Evolutionary conservation across 163 green algal genomes (phyloP).

Genomic region (Scenedesmus sp.): DNA sequence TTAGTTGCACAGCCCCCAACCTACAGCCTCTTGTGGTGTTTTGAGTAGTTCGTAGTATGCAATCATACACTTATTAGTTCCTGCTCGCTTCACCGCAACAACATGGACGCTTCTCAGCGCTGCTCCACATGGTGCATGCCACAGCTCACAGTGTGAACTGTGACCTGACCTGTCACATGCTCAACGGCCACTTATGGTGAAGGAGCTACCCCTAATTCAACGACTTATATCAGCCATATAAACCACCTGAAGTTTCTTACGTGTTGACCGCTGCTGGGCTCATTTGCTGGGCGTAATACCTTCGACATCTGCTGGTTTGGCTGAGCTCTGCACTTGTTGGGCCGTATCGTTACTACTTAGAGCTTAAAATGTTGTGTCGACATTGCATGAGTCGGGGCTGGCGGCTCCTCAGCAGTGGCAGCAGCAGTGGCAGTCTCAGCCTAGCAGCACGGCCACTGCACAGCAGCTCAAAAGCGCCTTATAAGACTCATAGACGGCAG

Average conservation of each 20-base stretch:
- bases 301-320: neutral
- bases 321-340: neutral
- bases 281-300: neutral
- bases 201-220: no score
- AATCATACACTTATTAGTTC: no score
- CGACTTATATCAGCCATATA: neutral
- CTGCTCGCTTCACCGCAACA: neutral
- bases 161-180: neutral
- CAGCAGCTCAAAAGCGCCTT: neutral
- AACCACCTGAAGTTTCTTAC: neutral
- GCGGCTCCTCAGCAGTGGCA: neutral
- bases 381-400: neutral
- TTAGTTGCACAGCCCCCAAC: no score
- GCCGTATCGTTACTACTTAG: neutral
- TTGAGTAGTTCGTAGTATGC: no score
- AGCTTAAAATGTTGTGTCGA: neutral
- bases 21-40: no score
- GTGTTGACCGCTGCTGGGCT: neutral
- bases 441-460: neutral
- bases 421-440: neutral
- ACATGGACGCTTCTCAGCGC: neutral
- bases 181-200: neutral
- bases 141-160: neutral
- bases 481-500: conserved; percentile 27
- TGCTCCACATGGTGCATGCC: neutral